Evolutionary conservation across 1,284 basidiomycete genomes (phyloP), one percentile per base, ranked within the genome.

Genomic region (Inonotus hispidus): DNA sequence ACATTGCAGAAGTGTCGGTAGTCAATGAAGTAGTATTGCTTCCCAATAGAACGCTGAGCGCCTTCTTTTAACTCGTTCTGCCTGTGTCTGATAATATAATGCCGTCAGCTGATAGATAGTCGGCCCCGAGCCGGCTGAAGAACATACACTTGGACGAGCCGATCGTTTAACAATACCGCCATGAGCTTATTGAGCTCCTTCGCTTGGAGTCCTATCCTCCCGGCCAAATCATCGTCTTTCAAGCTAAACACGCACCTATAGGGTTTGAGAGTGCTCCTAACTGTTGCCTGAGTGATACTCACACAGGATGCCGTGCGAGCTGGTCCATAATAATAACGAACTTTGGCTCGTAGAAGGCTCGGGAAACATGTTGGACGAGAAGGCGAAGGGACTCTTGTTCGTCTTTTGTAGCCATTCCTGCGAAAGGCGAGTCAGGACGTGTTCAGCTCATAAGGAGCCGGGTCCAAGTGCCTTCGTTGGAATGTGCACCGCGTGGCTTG

Each of bases 21-120:
- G 77, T 99, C 91, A 71, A 99, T 90, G 75, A 93, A 98, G 78
- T 94, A 99, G 78, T 98, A 99, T 68, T 91, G 88, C 68, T 85
- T 84, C 62, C 87, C 85, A 60, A 88, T 86, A 53, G 90, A 88
- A 67, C 90, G 84, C 72, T 87, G 87, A 56, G 87, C 88, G 62
- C 89, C 87, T 73, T 90, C 90, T 72, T 89, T 91, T 66, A 90
- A 82, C 75, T 93, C 91, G 67, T 92, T 92, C 70, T 93, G 90
- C 39, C 90, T 86, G 69, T 91, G 86, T 55, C 92, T 93, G 58
- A 43, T 14, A 38, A 43, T 49, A 49, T n/a, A 25, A n/a, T 19
- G 21, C 16, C n/a, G 16, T 55, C 1, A 55, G 19, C n/a, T 13
- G 11, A 58, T 57, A n/a, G 6, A 14, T n/a, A 7, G 13, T 32